A percentile compares a stretch with the other conserved stretches of the same genome.
Conservation (phyloP, 225 moss, liverwort and hornwort species). For the Pseudisothecium myosuroides region DNA sequence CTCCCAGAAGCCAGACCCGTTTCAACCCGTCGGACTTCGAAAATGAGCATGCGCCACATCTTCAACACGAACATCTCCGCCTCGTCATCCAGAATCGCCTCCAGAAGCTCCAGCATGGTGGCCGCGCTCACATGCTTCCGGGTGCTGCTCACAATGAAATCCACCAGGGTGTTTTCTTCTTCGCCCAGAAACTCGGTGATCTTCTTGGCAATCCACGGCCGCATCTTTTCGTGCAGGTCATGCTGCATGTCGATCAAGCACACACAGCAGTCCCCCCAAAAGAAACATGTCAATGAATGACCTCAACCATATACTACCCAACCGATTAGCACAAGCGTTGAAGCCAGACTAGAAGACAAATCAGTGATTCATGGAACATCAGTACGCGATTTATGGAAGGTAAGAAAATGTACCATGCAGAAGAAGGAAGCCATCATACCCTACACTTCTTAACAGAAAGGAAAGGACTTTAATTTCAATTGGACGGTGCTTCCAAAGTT, state of each 20-base stretch:
- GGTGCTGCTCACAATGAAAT: constrained; percentile 93
- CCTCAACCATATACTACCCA: not conserved
- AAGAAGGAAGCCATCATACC: not conserved
- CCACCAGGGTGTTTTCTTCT: constrained; percentile 80
- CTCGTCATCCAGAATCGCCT: constrained; percentile 87
- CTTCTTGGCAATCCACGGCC: constrained; percentile 94
- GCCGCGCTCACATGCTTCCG: constrained; percentile 84
- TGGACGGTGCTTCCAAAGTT: not conserved
- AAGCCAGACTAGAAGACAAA: not conserved
- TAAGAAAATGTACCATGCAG: not conserved
- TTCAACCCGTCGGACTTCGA: constrained; percentile 90
- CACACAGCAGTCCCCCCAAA: not conserved
- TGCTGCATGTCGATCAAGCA: constrained; percentile 40
- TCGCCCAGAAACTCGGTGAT: constrained; percentile 95
- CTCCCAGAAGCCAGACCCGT: constrained; percentile 66
- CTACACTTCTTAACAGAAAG: not conserved
- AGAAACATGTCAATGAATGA: not conserved
- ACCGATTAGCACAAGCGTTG: not conserved
- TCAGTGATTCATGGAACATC: not conserved
- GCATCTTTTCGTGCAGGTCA: constrained; percentile 90
- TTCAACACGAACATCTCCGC: constrained; percentile 95
- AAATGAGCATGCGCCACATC: constrained; percentile 99
- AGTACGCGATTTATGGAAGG: not conserved
- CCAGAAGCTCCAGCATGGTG: constrained; percentile 76
- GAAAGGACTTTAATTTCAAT: not conserved